Percentiles rank a stretch among this genome's conserved stretches.
These are phyloP conservation scores for Colletotrichum graminicola DNA, from an alignment of 2,329 filamentous ascomycete species.

Conservation along the genomic window DNA sequence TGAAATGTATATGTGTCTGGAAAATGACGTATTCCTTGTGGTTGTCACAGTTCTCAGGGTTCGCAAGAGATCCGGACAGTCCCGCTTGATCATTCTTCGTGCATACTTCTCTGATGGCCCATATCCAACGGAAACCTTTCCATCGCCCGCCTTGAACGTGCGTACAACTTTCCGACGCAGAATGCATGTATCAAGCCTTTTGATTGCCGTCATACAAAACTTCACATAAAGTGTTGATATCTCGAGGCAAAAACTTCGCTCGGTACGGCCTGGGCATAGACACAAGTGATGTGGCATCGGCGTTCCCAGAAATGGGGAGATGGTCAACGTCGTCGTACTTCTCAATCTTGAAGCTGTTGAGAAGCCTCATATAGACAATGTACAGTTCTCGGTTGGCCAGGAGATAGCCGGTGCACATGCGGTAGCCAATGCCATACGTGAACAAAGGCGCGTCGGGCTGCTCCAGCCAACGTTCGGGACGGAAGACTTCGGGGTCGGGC, in stretches of 20 bases:
- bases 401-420: conserved; percentile 75
- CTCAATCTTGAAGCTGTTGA: conserved; percentile 71
- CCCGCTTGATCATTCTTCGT: background rate
- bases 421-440: conserved; percentile 74
- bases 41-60: too few relatives aligned
- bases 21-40: too few relatives aligned
- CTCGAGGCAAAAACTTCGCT: conserved; percentile 68
- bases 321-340: conserved; percentile 66
- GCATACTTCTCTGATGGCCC: too few relatives aligned
- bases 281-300: conserved; percentile 72
- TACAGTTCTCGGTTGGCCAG: conserved; percentile 76
- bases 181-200: background rate
- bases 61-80: too few relatives aligned
- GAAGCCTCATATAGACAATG: conserved; percentile 70
- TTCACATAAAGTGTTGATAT: background rate
- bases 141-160: background rate
- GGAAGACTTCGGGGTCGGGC: conserved; percentile 63
- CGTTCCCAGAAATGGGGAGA: conserved; percentile 70
- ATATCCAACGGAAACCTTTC: background rate
- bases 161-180: background rate
- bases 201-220: background rate
- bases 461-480: conserved; percentile 70
- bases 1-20: too few relatives aligned
- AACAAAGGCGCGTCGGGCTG: conserved; percentile 74
- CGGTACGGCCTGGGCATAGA: conserved; percentile 70